Conservation (phyloP, 192 early-diverging fungal species). For the Phlyctochytrium planicorne region DNA sequence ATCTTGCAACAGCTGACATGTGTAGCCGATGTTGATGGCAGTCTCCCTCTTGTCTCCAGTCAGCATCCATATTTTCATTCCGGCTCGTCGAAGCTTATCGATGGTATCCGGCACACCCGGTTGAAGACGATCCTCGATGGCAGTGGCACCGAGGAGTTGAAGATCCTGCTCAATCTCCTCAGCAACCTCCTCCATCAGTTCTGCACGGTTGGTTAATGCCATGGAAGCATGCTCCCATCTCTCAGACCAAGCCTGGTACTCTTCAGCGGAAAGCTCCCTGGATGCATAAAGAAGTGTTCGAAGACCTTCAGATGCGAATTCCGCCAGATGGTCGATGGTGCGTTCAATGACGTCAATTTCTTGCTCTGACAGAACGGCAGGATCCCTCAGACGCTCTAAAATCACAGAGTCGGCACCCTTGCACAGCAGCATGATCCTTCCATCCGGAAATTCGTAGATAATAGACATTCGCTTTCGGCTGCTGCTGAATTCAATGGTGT, state of each 20-base stretch:
- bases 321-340: conserved; percentile 25
- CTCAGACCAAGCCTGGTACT: conserved; percentile 68
- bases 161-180: conserved; percentile 73
- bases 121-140: conserved; percentile 85
- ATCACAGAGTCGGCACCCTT: conserved; percentile 46
- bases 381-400: conserved; percentile 42
- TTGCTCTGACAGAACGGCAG: conserved; percentile 3
- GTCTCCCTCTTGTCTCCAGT: conserved; percentile 89
- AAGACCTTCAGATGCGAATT: conserved; percentile 48
- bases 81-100: conserved; percentile 70
- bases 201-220: conserved; percentile 72
- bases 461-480: conserved; percentile 41
- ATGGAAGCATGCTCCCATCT: conserved; percentile 71
- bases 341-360: conserved; percentile 1
- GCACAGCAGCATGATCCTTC: conserved; percentile 33
- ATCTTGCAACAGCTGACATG: conserved; percentile 68
- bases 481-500: conserved; percentile 39
- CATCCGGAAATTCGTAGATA: conserved; percentile 36
- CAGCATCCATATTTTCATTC: conserved; percentile 84
- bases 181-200: conserved; percentile 68
- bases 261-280: conserved; percentile 69
- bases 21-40: conserved; percentile 84
- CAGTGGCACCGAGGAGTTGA: conserved; percentile 75
- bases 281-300: conserved; percentile 85
- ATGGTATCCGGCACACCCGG: conserved; percentile 83